Percentiles rank a stretch among this genome's conserved stretches.
phyloP scores from a whole-genome alignment of 192 early-diverging fungal species.

The Gorgonomyces haynaldii region DNA sequence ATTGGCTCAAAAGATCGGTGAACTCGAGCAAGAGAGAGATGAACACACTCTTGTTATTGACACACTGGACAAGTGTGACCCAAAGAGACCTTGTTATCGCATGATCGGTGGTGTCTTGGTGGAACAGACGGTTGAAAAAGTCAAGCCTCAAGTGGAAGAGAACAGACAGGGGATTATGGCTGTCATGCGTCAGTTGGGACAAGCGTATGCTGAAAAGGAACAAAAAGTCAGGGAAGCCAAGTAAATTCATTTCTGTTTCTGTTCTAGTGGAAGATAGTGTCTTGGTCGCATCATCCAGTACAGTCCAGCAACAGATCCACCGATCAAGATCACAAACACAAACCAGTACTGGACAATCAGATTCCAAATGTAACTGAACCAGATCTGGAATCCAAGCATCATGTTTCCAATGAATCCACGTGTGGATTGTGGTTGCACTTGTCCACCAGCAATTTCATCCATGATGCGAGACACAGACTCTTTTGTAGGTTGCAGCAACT shows the following conservation, averaged over 20 bases:
- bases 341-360: not conserved
- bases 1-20: conserved; percentile 83
- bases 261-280: too few relatives aligned
- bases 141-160: conserved; percentile 73
- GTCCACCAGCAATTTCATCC: conserved; percentile 15
- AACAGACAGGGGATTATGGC: conserved; percentile 58
- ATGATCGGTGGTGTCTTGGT: conserved; percentile 89
- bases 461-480: conserved; percentile 7
- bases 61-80: conserved; percentile 70
- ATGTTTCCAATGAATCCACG: conserved; percentile 1
- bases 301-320: not conserved
- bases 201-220: conserved; percentile 80
- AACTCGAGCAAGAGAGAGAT: conserved; percentile 83
- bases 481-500: conserved; percentile 1
- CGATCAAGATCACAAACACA: not conserved
- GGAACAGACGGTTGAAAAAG: conserved; percentile 84
- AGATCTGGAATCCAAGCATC: not conserved
- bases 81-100: conserved; percentile 82
- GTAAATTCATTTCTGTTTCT: too few relatives aligned
- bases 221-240: conserved; percentile 70
- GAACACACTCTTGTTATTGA: conserved; percentile 94
- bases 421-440: conserved; percentile 4
- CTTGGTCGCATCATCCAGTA: not conserved
- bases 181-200: conserved; percentile 56
- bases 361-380: not conserved